Evolutionary conservation across 2,329 filamentous ascomycete genomes (phyloP), one percentile per base, ranked within the genome.

Genomic region (Curvularia verruculosa): DNA sequence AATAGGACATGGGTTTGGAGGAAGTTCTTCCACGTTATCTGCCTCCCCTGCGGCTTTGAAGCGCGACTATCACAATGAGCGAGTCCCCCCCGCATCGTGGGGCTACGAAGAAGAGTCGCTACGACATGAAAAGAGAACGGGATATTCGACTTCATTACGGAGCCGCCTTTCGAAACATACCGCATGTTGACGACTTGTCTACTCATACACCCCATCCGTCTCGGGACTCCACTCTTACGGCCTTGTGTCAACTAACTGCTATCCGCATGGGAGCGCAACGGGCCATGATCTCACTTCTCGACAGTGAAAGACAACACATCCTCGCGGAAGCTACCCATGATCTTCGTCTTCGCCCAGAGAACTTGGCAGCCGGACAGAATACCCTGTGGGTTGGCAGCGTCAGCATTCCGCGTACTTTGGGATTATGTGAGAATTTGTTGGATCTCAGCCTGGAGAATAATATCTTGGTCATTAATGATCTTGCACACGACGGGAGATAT

Each of bases 241-340:
- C 73, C 24, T 67, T 77, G 46, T 72, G 68, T 21, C 76, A 78
- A 58, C 65, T 77, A 29, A 72, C 72, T 3, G 63, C 72, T 2
- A 60, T 77, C 28, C 69, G 74, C 15, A 65, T 78, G 39, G 59
- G 66, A n/a, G 70, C 63, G 15, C 56, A 66, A 24, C 68, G 76
- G 18, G 67, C 74, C 28, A 68, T 76, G 63, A 63, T 78, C 3
- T 77, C 75, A 3, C 61, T 78, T 9, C 63, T 78, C 41, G 75
- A 78, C 52, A 64, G 63, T 2, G 52, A 65, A 8, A 60, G 64
- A 19, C 73, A 77, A 51, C 73, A 77, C 47, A 68, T 78, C 29
- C 65, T 79, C 6, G 75, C 74, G 23, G 77, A 79, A 58, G 74
- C 75, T 6, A 77, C 75, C 1, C 64, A 71, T 18, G 52, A 64